Percentiles rank a stretch among this genome's conserved stretches.
These are phyloP conservation scores for Lactifluus pinguis DNA, from an alignment of 768 basidiomycete species.

Conservation along the genomic window DNA sequence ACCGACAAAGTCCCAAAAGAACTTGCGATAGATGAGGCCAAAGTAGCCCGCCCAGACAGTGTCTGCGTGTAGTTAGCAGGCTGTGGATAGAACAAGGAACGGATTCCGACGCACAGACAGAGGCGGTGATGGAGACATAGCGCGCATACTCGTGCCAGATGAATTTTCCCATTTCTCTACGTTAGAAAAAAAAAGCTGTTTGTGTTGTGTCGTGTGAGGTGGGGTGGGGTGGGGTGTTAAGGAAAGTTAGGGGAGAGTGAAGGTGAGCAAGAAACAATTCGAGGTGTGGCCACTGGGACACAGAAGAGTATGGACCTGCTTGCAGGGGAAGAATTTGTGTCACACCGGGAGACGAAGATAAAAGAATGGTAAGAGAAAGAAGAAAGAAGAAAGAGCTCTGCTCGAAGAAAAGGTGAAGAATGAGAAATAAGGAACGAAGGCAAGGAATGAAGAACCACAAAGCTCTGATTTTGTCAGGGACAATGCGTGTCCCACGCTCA, in stretches of 20 bases:
- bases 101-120: conserved; percentile 49
- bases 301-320: conserved; percentile 10
- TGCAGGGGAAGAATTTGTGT: conserved; percentile 7
- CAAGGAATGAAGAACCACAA: background rate
- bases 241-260: background rate
- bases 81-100: background rate
- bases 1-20: conserved; percentile 93
- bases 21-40: conserved; percentile 81
- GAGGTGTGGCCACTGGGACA: background rate
- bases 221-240: background rate
- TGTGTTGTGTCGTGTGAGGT: background rate
- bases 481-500: background rate
- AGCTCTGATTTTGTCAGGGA: no score
- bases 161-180: conserved; percentile 59
- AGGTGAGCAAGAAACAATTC: conserved; percentile 6
- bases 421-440: background rate
- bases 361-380: conserved; percentile 1
- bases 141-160: conserved; percentile 77
- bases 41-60: conserved; percentile 76
- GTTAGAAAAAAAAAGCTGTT: background rate
- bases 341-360: background rate
- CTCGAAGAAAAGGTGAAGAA: conserved; percentile 6
- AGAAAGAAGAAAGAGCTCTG: conserved; percentile 6
- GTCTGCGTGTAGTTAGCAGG: conserved; percentile 34
- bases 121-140: conserved; percentile 57